phyloP scores from a whole-genome alignment of 176 grass and related monocot genomes.

The Phyllostachys edulis region DNA sequence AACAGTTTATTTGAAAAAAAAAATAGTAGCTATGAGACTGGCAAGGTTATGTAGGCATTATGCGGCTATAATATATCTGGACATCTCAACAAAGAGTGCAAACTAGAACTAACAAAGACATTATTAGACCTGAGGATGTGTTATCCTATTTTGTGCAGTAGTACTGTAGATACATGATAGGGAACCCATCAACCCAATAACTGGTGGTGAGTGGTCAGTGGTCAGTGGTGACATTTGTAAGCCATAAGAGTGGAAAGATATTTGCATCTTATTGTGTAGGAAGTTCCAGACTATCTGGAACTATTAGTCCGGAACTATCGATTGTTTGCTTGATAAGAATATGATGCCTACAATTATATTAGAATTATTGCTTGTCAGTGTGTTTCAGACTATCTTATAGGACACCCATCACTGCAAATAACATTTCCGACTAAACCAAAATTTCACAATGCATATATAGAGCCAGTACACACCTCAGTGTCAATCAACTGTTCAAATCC shows the following conservation, averaged over 20 bases:
- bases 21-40: not conserved
- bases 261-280: not conserved
- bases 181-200: no score
- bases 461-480: not conserved
- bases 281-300: not conserved
- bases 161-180: not conserved
- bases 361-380: not conserved
- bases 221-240: not conserved
- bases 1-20: not conserved
- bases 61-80: not conserved
- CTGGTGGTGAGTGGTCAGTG: not conserved
- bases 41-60: not conserved
- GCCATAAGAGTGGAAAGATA: not conserved
- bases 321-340: not conserved
- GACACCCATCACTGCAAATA: not conserved
- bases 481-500: no score
- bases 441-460: not conserved
- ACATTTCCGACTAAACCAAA: not conserved
- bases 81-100: not conserved
- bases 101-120: not conserved
- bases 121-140: not conserved
- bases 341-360: not conserved
- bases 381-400: not conserved
- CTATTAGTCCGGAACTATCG: not conserved
- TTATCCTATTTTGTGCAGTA: not conserved